phyloP scores from a whole-genome alignment of 768 basidiomycete species.

The Russula earlei region DNA sequence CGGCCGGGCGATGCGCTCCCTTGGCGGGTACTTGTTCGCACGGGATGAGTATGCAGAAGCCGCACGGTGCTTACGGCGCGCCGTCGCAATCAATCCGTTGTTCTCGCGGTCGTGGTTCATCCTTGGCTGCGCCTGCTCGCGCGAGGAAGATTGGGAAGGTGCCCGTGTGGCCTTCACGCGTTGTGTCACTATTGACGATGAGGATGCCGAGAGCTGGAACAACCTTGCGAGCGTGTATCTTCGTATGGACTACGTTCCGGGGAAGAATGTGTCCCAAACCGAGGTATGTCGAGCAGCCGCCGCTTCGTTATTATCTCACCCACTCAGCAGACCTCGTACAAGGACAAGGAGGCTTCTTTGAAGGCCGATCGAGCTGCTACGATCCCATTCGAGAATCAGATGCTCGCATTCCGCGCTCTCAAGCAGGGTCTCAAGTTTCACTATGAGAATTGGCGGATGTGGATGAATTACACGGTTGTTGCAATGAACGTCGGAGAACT shows the following conservation, averaged over 20 bases:
- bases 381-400: slow-evolving; percentile 63
- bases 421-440: slow-evolving; percentile 78
- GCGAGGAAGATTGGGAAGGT: slow-evolving; percentile 75
- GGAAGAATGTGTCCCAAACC: slow-evolving; percentile 26
- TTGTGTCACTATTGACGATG: slow-evolving; percentile 87
- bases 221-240: slow-evolving; percentile 94
- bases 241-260: slow-evolving; percentile 47
- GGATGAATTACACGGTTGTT: slow-evolving; percentile 95
- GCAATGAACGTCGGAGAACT: slow-evolving; percentile 90
- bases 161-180: slow-evolving; percentile 77
- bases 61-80: slow-evolving; percentile 55
- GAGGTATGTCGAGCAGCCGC: slow-evolving; percentile 19
- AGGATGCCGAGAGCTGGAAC: slow-evolving; percentile 97
- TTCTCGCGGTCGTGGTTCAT: slow-evolving; percentile 89
- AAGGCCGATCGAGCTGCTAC: slow-evolving; percentile 20
- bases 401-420: slow-evolving; percentile 86
- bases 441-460: slow-evolving; percentile 96
- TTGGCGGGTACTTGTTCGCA: slow-evolving; percentile 78
- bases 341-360: neutral
- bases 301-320: neutral
- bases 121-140: slow-evolving; percentile 83
- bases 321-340: neutral
- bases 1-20: slow-evolving; percentile 82
- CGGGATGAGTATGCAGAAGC: slow-evolving; percentile 54
- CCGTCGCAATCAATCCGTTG: slow-evolving; percentile 84